A percentile compares a stretch with the other conserved stretches of the same genome.
These are phyloP conservation scores for Baudoinia panamericana DNA, from an alignment of 495 filamentous ascomycete genomes.

Conservation along the genomic window DNA sequence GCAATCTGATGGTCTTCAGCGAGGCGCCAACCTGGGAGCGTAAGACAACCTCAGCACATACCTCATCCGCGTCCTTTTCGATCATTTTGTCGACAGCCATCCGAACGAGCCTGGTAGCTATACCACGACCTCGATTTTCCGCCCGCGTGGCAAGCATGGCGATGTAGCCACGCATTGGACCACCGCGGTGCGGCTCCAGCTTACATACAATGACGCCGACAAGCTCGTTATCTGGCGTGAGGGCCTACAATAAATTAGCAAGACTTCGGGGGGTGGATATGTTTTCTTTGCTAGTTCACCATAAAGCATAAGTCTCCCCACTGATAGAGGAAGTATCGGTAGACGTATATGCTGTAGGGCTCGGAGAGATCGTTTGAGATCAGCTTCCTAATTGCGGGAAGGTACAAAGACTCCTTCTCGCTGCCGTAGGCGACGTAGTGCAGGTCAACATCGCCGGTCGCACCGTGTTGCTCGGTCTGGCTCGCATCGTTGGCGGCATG, in stretches of 20 bases:
- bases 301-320: conserved; percentile 96
- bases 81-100: conserved; percentile 91
- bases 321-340: conserved; percentile 96
- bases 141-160: conserved; percentile 89
- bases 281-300: too few species aligned
- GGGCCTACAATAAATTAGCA: too few species aligned
- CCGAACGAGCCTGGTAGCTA: conserved; percentile 77
- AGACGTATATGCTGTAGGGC: conserved; percentile 99
- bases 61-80: conserved; percentile 72
- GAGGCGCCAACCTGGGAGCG: not conserved
- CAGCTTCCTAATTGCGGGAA: conserved; percentile 76
- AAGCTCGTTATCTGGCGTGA: conserved; percentile 38
- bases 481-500: conserved; percentile 3
- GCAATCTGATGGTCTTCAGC: conserved; percentile 44
- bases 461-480: not conserved
- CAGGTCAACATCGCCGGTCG: conserved; percentile 36
- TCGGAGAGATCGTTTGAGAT: conserved; percentile 97
- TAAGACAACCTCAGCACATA: conserved; percentile 24
- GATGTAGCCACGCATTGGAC: conserved; percentile 85
- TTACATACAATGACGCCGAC: conserved; percentile 94
- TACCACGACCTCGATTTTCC: conserved; percentile 67
- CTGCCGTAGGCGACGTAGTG: conserved; percentile 76
- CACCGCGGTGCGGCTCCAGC: conserved; percentile 71
- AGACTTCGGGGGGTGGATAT: too few species aligned
- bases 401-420: conserved; percentile 62